Percentiles rank a stretch among this genome's conserved stretches.
Evolutionary conservation across 2,329 filamentous ascomycete genomes (phyloP).

Genomic region (Westerdykella aurantiaca): DNA sequence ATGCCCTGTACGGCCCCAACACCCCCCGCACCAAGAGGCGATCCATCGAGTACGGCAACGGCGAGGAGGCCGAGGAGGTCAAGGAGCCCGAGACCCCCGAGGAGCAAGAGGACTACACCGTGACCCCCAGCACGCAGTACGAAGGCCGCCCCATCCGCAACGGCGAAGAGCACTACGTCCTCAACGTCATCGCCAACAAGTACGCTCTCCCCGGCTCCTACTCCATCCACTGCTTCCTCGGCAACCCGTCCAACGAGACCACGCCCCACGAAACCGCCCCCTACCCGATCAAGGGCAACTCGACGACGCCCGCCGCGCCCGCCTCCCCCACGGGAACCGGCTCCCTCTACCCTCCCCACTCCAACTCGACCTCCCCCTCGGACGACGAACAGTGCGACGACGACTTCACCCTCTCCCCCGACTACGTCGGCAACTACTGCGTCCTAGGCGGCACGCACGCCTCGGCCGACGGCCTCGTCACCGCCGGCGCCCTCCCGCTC

Average conservation of each 20-base stretch:
- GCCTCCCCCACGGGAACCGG: constrained; percentile 5
- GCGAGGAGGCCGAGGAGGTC: constrained; percentile 18
- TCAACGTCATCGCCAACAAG: constrained; percentile 31
- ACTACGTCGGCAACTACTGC: constrained; percentile 31
- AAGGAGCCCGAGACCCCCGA: background rate
- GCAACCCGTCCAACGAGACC: constrained; percentile 16
- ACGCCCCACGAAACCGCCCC: constrained; percentile 19
- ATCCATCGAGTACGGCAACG: background rate
- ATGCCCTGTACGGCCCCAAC: constrained; percentile 40
- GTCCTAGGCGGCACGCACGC: constrained; percentile 27
- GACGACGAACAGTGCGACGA: constrained; percentile 15
- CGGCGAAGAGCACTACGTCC: constrained; percentile 33
- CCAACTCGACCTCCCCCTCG: constrained; percentile 14
- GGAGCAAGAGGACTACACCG: background rate
- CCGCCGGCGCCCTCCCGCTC: constrained; percentile 28
- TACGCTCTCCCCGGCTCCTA: constrained; percentile 33
- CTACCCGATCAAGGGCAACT: constrained; percentile 4
- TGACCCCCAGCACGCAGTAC: constrained; percentile 19
- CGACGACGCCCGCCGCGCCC: constrained; percentile 14
- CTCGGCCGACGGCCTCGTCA: constrained; percentile 22
- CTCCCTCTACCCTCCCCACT: constrained; percentile 12
- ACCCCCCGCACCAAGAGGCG: constrained; percentile 18
- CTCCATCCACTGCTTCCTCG: constrained; percentile 33
- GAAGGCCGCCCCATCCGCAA: constrained; percentile 28
- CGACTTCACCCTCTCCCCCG: constrained; percentile 24